A percentile compares a stretch with the other conserved stretches of the same genome.
These are phyloP conservation scores for Pyrenula aspistea DNA, from an alignment of 495 filamentous ascomycete genomes.

Conservation along the genomic window DNA sequence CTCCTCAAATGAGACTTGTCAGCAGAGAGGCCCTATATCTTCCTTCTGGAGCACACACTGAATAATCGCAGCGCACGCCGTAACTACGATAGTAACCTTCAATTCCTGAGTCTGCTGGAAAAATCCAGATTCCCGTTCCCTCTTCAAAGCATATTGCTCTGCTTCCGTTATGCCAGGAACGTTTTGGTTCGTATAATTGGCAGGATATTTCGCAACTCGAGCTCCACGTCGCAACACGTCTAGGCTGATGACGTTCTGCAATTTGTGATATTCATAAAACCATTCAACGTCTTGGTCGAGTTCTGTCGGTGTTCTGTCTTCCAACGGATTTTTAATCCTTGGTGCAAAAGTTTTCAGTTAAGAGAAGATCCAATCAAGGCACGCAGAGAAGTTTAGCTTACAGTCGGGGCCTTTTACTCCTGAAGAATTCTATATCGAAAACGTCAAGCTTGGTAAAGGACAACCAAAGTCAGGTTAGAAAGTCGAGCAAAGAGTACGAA, in stretches of 20 bases:
- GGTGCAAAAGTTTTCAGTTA: too few species aligned
- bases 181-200: background rate
- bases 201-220: background rate
- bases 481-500: too few species aligned
- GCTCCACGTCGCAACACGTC: background rate
- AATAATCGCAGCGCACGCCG: conserved; percentile 17
- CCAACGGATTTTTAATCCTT: background rate
- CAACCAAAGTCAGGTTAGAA: too few species aligned
- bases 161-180: background rate
- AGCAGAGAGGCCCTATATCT: background rate
- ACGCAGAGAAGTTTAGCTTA: too few species aligned
- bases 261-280: background rate
- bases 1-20: conserved; percentile 12
- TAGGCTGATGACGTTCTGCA: background rate
- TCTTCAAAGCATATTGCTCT: background rate
- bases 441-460: too few species aligned
- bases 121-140: conserved; percentile 1
- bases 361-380: too few species aligned
- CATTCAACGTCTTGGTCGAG: background rate
- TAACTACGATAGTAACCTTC: conserved; percentile 13
- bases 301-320: background rate
- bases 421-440: too few species aligned
- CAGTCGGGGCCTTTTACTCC: background rate
- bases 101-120: conserved; percentile 12
- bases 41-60: conserved; percentile 8